A percentile compares a stretch with the other conserved stretches of the same genome.
phyloP scores from a whole-genome alignment of 2,329 filamentous ascomycete species.

The Colletotrichum noveboracense region DNA sequence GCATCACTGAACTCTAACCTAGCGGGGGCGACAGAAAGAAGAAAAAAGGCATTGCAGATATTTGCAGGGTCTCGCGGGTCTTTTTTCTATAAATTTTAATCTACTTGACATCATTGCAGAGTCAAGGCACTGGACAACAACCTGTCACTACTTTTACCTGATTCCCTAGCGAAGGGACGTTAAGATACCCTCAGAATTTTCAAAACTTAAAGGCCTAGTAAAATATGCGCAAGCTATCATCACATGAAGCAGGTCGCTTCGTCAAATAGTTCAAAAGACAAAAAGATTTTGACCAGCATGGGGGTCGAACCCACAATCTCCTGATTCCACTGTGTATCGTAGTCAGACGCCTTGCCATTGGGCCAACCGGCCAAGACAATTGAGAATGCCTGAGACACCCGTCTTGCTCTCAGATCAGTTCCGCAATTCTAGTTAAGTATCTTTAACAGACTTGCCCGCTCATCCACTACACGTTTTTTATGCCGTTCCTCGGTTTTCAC shows the following conservation, averaged over 20 bases:
- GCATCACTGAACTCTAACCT: background rate
- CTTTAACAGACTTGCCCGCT: rapidly evolving
- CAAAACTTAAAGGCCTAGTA: too few species aligned
- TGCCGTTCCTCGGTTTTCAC: too few species aligned
- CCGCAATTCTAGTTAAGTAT: rapidly evolving
- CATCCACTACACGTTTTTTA: rapidly evolving
- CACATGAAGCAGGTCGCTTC: too few species aligned
- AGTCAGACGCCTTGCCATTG: slow-evolving; percentile 50
- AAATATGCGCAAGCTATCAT: too few species aligned
- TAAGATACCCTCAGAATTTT: too few species aligned
- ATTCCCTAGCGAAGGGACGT: rapidly evolving
- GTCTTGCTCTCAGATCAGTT: background rate
- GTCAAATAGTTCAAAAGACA: background rate
- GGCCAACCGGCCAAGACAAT: slow-evolving; percentile 30
- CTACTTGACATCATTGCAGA: background rate
- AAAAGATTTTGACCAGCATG: slow-evolving; percentile 12
- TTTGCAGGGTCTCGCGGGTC: background rate
- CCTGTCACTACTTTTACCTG: background rate
- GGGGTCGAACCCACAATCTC: slow-evolving; percentile 22
- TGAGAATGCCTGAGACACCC: background rate
- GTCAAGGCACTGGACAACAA: rapidly evolving
- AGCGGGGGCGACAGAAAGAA: background rate
- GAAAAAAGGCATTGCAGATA: background rate
- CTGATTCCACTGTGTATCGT: slow-evolving; percentile 30
- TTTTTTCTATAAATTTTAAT: background rate